Percentiles rank a stretch among this genome's conserved stretches.
phyloP scores from a whole-genome alignment of 176 grass and related monocot genomes.

The Carex cristatella region DNA sequence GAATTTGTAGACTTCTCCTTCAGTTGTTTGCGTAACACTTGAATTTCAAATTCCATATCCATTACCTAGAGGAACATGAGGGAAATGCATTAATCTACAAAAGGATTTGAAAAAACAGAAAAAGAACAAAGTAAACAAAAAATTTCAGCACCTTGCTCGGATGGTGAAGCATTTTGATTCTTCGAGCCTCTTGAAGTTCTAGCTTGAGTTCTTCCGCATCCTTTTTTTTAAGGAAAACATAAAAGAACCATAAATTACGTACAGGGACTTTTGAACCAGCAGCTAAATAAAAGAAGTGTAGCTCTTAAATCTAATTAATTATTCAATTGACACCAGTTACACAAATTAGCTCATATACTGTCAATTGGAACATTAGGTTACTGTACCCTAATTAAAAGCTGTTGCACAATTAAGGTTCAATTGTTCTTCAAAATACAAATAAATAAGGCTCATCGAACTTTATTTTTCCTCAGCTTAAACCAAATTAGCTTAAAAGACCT shows the following conservation, averaged over 20 bases:
- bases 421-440: not conserved
- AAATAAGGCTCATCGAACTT: not conserved
- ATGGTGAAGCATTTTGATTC: slow-evolving; percentile 95
- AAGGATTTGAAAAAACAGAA: not conserved
- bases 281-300: not conserved
- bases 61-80: slow-evolving; percentile 45
- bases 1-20: slow-evolving; percentile 52
- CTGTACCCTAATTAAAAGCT: not conserved
- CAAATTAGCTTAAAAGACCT: not conserved
- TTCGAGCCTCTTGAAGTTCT: slow-evolving; percentile 74
- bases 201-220: slow-evolving; percentile 60
- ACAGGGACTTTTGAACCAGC: not conserved
- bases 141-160: slow-evolving; percentile 60
- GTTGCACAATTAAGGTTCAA: not conserved
- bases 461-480: not conserved
- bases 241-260: not conserved
- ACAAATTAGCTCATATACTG: not conserved
- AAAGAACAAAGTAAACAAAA: not conserved
- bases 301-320: not conserved
- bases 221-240: slow-evolving; percentile 23
- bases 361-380: not conserved
- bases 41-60: slow-evolving; percentile 84
- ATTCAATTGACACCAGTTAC: not conserved
- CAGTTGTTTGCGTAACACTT: slow-evolving; percentile 48
- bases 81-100: not conserved